Base-by-base conservation (phyloP, 148 eudicot species). In the Drosera capensis region DNA sequence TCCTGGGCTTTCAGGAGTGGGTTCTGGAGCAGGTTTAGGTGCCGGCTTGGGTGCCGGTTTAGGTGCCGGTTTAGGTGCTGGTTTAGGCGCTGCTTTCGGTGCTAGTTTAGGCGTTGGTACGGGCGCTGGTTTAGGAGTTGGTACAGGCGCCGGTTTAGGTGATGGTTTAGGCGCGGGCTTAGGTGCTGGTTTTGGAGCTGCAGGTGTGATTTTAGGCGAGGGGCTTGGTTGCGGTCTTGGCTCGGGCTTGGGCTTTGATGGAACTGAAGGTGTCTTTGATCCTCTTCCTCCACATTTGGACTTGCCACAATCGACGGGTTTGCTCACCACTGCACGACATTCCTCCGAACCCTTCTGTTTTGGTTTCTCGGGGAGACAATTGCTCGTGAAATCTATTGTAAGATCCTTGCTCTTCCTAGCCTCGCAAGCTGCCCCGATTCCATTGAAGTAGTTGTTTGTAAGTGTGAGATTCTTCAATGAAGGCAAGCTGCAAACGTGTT, bases 401-500 rank as follows among this genome's bases (percentile, higher is more conserved):
- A 54, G 39, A 0, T 50, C 40, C 16, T 48, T 38, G 1, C 55
- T 56, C 0, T 22, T 14, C 0, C 42, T 28, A 5, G 67, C 24
- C 2, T 31, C 46, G 28, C 85, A 77, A 5, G 17, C 38, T 7
- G 40, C 25, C 0, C 54, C 78, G 45, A 48, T 52, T 0, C 34
- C 59, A 4, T 50, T 48, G 24, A 75, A 75, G 28, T 51, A 83
- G 36, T 83, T 78, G 14, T 44, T 36, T 0, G 77, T 62, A 17
- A 62, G 50, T 0, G 55, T 54, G 14, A 79, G 40, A 43, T 49
- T 59, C 18, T 9, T 35, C 28, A 73, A 44, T 3, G 16, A 48
- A 0, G 80, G 87, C 49, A 75, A 31, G 0, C 49, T 44, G 36
- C 94, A 79, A 42, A 82, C 0, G 0, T 37, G 41, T 0, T 72